phyloP scores from a whole-genome alignment of 768 basidiomycete species.

The Phylloporus scabripes region DNA sequence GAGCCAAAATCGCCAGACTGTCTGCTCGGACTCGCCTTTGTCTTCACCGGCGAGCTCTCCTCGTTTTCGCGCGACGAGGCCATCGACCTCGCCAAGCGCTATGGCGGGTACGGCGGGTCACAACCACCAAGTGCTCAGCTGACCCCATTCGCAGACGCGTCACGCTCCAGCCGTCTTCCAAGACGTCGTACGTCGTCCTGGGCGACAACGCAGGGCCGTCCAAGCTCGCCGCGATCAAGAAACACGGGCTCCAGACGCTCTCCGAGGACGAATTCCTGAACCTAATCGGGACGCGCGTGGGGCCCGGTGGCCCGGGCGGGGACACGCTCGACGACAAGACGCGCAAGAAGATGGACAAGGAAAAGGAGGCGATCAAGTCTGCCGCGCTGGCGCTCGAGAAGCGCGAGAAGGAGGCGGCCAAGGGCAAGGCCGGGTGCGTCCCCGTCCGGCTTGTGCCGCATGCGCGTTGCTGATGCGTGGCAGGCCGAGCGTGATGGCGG shows the following conservation, averaged over 20 bases:
- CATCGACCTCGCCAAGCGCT: constrained; percentile 83
- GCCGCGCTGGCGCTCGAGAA: constrained; percentile 76
- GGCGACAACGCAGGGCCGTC: constrained; percentile 84
- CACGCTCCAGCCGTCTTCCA: constrained; percentile 80
- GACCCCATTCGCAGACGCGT: constrained; percentile 59
- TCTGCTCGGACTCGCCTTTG: constrained; percentile 81
- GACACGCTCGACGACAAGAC: constrained; percentile 68
- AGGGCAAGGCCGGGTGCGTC: constrained; percentile 17
- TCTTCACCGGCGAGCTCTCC: constrained; percentile 91
- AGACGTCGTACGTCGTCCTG: constrained; percentile 84
- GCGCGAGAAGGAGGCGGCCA: constrained; percentile 51
- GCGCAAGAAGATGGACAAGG: constrained; percentile 74
- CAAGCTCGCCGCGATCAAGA: constrained; percentile 84
- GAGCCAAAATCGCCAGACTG: constrained; percentile 75
- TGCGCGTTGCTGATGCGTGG: neutral
- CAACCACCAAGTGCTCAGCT: neutral
- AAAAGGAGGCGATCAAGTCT: constrained; percentile 65
- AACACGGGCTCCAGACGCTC: constrained; percentile 68
- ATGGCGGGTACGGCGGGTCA: constrained; percentile 70
- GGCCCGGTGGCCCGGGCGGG: constrained; percentile 31
- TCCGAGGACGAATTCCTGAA: constrained; percentile 84
- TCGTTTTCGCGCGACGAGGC: constrained; percentile 88
- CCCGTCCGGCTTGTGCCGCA: neutral
- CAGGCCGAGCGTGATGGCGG: constrained; percentile 31
- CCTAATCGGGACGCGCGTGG: constrained; percentile 70